Evolutionary conservation across 2,329 filamentous ascomycete genomes (phyloP).

Genomic region (Parascedosporium putredinis): DNA sequence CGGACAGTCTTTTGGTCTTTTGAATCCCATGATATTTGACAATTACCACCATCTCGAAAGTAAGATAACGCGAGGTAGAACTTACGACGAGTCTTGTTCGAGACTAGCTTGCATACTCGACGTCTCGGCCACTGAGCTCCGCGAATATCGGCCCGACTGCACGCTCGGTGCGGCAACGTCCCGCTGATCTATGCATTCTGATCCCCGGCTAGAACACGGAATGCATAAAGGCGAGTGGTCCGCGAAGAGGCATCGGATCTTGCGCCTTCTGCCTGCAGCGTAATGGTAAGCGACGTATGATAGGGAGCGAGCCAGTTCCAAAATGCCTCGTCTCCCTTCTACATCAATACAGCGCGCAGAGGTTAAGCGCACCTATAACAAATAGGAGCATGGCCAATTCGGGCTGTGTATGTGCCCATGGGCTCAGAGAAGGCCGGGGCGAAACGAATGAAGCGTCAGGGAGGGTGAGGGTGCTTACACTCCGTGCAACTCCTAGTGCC

Average conservation of each 20-base stretch:
- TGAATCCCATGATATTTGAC: neutral
- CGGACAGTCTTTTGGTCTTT: too few species aligned
- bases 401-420: neutral
- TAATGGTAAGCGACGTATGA: neutral
- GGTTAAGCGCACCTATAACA: neutral
- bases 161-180: too few species aligned
- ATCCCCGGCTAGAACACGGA: constrained; percentile 6
- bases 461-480: constrained; percentile 12
- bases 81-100: neutral
- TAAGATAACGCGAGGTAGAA: too few species aligned
- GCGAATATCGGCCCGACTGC: constrained; percentile 1
- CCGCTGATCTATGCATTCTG: constrained; percentile 12
- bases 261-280: constrained; percentile 31
- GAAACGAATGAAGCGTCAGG: neutral
- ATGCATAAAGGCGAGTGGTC: constrained; percentile 27
- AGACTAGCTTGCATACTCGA: too few species aligned
- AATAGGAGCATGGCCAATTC: neutral
- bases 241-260: constrained; percentile 32
- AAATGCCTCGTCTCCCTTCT: too few species aligned
- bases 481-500: constrained; percentile 18
- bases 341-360: too few species aligned
- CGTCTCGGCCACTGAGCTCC: neutral
- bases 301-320: neutral
- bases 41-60: neutral
- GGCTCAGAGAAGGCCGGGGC: neutral